Evolutionary conservation across 345 rosid genomes (phyloP), one percentile per base, ranked within the genome.

Genomic region (Pugionium dolabratum): DNA sequence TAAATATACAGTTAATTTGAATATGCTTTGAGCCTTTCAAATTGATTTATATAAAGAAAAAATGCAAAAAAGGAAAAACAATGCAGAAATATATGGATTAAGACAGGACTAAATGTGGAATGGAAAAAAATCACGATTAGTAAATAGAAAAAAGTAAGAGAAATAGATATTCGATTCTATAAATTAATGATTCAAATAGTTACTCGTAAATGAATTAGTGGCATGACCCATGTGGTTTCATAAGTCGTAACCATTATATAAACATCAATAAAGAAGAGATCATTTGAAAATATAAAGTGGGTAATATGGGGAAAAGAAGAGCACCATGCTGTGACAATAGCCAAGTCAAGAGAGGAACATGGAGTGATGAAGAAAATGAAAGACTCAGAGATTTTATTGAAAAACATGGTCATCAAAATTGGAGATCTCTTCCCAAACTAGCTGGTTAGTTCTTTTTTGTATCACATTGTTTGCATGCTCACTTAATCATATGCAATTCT

Each of bases 351-450:
- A 72, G 66, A 72, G 76, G 76, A 2, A 18, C 66, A 34, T 65
- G 71, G 71, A 72, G 71, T 64, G 71, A 57, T 18, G 76, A 58
- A 50, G 76, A 72, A 51, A 58, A 61, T 58, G 60, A 72, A 51
- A 72, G 1, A 34, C 76, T 72, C 66, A 65, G 4, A 58, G 29
- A 53, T 35, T 72, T 64, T 35, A 50, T 64, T 2, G 31, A 42
- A 1, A 29, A 64, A 65, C 11, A 65, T 64, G 76, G 76, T 58
- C 71, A 72, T 31, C 4, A 7, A 4, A 72, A 64, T 30, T 72
- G 76, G 76, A 58, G 71, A 57, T 56, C 66, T 58, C 71, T 72
- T 43, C 76, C 76, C 39, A 34, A 58, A 64, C 71, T 72, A 26
- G 71, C 76, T 42, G 76, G 76, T 65, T 1, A n/a, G 65, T 72